These are phyloP conservation scores for Ogataea salicorniae DNA, from an alignment of 805 yeast genomes.

Conservation along the genomic window DNA sequence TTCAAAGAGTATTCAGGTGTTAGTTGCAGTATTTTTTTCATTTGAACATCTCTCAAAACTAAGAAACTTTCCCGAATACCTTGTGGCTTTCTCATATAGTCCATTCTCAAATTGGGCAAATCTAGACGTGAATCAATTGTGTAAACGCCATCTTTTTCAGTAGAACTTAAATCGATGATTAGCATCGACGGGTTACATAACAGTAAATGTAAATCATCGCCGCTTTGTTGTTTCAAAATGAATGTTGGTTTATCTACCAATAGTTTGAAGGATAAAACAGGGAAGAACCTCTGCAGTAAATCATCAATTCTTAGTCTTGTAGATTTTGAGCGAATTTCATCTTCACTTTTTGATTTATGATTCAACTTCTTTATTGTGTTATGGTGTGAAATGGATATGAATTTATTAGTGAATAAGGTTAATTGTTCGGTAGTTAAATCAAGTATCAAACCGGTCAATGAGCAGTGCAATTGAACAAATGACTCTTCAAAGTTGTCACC, in stretches of 20 bases:
- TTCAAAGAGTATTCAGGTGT: slow-evolving; percentile 13
- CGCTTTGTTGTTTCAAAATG: slow-evolving; percentile 15
- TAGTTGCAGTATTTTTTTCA: slow-evolving; percentile 23
- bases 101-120: slow-evolving; percentile 16
- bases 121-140: slow-evolving; percentile 13
- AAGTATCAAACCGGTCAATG: slow-evolving; percentile 39
- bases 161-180: slow-evolving; percentile 13
- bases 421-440: slow-evolving; percentile 39
- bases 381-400: neutral
- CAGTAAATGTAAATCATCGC: slow-evolving; percentile 15
- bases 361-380: neutral
- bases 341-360: neutral
- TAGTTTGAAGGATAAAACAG: slow-evolving; percentile 20
- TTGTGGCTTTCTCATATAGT: slow-evolving; percentile 15
- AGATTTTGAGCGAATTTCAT: too few relatives aligned
- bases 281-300: slow-evolving; percentile 9
- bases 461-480: slow-evolving; percentile 32
- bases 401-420: slow-evolving; percentile 26
- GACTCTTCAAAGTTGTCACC: slow-evolving; percentile 24
- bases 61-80: slow-evolving; percentile 3
- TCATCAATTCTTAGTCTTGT: neutral
- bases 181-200: slow-evolving; percentile 20
- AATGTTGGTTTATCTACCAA: slow-evolving; percentile 26
- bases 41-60: slow-evolving; percentile 13
- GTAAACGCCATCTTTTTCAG: slow-evolving; percentile 2